Conservation (phyloP, 2,329 filamentous ascomycete genomes). For the Ilyonectria sp. region DNA sequence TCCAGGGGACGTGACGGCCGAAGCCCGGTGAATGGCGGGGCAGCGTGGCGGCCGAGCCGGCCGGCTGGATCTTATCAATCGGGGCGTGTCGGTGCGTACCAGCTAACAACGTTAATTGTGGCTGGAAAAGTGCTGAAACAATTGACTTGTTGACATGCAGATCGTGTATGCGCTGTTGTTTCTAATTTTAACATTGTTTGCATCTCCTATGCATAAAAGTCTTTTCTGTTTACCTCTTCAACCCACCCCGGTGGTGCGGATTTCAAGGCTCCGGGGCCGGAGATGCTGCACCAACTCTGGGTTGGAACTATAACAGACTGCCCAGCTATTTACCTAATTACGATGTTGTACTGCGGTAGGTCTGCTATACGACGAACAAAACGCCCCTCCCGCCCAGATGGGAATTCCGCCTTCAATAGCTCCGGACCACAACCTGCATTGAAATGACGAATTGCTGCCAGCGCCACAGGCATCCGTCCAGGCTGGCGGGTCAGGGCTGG, state of each 20-base stretch:
- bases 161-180: neutral
- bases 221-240: neutral
- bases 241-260: too few relatives aligned
- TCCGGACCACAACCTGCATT: conserved; percentile 10
- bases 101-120: neutral
- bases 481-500: conserved; percentile 18
- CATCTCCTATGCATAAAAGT: neutral
- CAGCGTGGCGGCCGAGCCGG: conserved; percentile 1
- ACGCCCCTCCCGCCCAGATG: neutral
- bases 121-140: neutral
- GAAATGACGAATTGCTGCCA: conserved; percentile 7
- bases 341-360: neutral
- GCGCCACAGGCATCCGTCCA: conserved; percentile 16
- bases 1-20: conserved; percentile 15
- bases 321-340: neutral
- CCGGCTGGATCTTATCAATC: conserved; percentile 22
- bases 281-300: neutral
- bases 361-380: neutral
- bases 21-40: conserved; percentile 17
- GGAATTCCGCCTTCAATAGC: neutral
- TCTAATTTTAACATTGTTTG: neutral
- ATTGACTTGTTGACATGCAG: neutral
- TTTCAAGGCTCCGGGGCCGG: neutral
- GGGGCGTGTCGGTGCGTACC: neutral
- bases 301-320: neutral